Conservation (phyloP, 352 stramenopile species). For the Pythium plurisporium region DNA sequence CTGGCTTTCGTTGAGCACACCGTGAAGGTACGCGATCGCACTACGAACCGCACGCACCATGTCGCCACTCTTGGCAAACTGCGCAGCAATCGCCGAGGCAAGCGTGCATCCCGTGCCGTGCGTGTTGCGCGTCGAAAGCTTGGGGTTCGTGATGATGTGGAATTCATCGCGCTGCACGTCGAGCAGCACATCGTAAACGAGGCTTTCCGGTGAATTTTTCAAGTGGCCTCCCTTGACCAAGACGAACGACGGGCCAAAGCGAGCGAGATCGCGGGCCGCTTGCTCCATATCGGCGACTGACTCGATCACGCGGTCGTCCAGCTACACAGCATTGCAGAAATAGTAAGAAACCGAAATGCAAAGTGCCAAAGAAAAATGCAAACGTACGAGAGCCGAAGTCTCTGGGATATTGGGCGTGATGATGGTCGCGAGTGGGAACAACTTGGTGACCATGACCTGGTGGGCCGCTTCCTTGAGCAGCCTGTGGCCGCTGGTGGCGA, state of each 20-base stretch:
- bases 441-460: conserved; percentile 51
- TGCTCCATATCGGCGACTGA: conserved; percentile 64
- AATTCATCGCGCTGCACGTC: conserved; percentile 21
- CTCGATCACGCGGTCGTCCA: conserved; percentile 34
- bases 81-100: conserved; percentile 87
- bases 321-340: conserved; percentile 18
- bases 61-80: conserved; percentile 61
- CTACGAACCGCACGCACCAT: conserved; percentile 28
- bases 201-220: conserved; percentile 12
- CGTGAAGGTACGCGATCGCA: conserved; percentile 45
- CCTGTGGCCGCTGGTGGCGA: conserved; percentile 83
- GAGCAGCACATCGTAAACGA: conserved; percentile 39
- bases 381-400: conserved; percentile 77
- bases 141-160: conserved; percentile 32
- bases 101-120: conserved; percentile 93
- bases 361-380: too few relatives aligned
- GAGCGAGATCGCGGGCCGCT: conserved; percentile 70
- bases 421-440: conserved; percentile 87
- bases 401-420: conserved; percentile 95
- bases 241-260: conserved; percentile 59
- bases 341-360: background rate
- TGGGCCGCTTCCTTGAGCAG: conserved; percentile 80
- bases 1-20: conserved; percentile 34
- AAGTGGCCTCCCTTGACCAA: conserved; percentile 93
- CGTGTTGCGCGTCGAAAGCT: conserved; percentile 40